phyloP scores from a whole-genome alignment of 2,329 filamentous ascomycete genomes.

The Corniculantispora saksenae region DNA sequence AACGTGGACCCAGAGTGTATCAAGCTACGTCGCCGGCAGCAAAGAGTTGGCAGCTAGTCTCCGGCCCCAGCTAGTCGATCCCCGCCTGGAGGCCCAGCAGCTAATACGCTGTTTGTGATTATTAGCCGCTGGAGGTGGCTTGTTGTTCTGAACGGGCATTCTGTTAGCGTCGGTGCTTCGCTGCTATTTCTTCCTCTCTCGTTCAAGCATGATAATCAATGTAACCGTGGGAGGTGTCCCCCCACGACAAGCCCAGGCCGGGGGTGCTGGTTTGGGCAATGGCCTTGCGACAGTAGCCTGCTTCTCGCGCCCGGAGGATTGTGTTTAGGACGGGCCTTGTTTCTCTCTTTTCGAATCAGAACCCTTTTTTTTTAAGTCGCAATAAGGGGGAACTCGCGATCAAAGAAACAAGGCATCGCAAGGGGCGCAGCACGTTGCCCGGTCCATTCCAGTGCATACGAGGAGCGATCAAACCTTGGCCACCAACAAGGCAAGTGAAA shows the following conservation, averaged over 20 bases:
- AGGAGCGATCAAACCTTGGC: neutral
- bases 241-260: neutral
- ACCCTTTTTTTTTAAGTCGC: neutral
- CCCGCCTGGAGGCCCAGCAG: neutral
- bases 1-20: neutral
- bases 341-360: neutral
- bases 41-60: conserved; percentile 5
- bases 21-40: neutral
- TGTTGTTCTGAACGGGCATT: neutral
- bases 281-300: neutral
- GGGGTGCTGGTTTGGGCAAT: neutral
- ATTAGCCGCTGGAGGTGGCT: neutral
- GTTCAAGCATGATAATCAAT: neutral
- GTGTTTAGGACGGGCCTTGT: neutral
- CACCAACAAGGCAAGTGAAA: neutral
- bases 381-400: neutral
- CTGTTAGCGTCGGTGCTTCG: neutral
- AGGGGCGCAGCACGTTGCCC: conserved; percentile 12
- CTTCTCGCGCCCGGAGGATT: neutral
- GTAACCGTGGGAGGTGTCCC: neutral
- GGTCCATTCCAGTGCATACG: conserved; percentile 11
- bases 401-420: neutral
- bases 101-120: neutral
- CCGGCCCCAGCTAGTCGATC: conserved; percentile 2
- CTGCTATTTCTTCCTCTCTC: neutral